Evolutionary conservation across 495 filamentous ascomycete genomes (phyloP).

Genomic region (Geopyxis carbonaria): DNA sequence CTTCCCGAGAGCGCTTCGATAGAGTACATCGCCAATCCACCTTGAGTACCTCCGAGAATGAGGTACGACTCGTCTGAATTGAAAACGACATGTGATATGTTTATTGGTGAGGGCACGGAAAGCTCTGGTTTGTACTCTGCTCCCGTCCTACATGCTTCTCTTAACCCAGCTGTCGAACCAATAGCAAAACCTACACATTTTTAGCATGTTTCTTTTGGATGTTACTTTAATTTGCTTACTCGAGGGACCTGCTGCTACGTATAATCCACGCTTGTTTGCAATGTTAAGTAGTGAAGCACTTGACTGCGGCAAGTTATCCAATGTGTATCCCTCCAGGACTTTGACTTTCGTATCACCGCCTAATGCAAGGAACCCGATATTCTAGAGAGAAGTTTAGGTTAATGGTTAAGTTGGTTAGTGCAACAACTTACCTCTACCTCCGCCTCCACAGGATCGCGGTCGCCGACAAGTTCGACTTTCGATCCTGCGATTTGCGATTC

Average conservation of each 20-base stretch:
- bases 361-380: slow-evolving; percentile 65
- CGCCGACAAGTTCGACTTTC: slow-evolving; percentile 18
- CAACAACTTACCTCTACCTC: slow-evolving; percentile 31
- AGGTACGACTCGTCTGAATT: slow-evolving; percentile 70
- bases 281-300: slow-evolving; percentile 74
- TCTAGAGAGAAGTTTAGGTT: slow-evolving; percentile 38
- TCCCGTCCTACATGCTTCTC: slow-evolving; percentile 52
- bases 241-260: slow-evolving; percentile 78
- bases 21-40: slow-evolving; percentile 70
- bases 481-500: slow-evolving; percentile 10
- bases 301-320: slow-evolving; percentile 51
- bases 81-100: slow-evolving; percentile 79
- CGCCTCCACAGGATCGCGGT: slow-evolving; percentile 31
- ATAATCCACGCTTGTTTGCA: slow-evolving; percentile 59
- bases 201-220: neutral
- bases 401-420: slow-evolving; percentile 8
- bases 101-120: slow-evolving; percentile 50
- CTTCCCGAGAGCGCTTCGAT: slow-evolving; percentile 45
- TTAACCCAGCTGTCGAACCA: slow-evolving; percentile 57
- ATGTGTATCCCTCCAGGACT: slow-evolving; percentile 62
- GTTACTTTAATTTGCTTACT: slow-evolving; percentile 9
- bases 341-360: slow-evolving; percentile 66
- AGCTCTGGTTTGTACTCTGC: slow-evolving; percentile 60
- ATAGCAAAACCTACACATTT: slow-evolving; percentile 39
- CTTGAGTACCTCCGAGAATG: slow-evolving; percentile 64